Evolutionary conservation across 768 basidiomycete species (phyloP).

Genomic region (Termitomyces eurrhizus): DNA sequence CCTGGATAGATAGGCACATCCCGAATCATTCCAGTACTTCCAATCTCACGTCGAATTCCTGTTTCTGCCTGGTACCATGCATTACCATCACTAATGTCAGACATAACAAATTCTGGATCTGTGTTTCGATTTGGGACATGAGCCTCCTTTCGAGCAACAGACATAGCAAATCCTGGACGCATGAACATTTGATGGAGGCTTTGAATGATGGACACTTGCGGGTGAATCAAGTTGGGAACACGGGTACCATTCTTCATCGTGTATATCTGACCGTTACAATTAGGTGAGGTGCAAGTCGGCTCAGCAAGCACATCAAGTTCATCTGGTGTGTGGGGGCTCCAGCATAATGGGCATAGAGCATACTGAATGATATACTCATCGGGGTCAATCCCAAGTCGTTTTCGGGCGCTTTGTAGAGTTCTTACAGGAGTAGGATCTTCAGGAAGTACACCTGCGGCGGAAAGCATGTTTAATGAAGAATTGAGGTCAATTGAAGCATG

Average conservation of each 20-base stretch:
- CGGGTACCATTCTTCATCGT: background rate
- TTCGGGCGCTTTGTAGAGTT: background rate
- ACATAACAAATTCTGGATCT: background rate
- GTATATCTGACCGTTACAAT: background rate
- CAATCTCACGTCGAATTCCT: background rate
- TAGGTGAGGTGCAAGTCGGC: background rate
- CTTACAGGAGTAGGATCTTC: background rate
- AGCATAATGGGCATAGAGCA: background rate
- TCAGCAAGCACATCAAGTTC: background rate
- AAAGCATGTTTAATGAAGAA: background rate
- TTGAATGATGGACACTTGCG: background rate
- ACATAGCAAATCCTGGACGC: background rate
- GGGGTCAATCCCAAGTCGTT: background rate
- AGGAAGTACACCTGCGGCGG: background rate
- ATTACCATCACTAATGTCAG: background rate
- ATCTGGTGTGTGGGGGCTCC: too few relatives aligned
- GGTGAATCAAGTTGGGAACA: background rate
- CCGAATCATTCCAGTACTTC: background rate
- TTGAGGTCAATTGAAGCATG: too few relatives aligned
- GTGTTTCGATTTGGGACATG: background rate
- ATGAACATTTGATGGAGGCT: background rate
- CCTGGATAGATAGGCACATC: background rate
- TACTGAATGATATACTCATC: background rate
- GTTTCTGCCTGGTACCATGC: background rate
- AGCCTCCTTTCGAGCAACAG: background rate